Base-by-base conservation (phyloP, 139 green algal genomes). In the Chlorella ohadii region DNA sequence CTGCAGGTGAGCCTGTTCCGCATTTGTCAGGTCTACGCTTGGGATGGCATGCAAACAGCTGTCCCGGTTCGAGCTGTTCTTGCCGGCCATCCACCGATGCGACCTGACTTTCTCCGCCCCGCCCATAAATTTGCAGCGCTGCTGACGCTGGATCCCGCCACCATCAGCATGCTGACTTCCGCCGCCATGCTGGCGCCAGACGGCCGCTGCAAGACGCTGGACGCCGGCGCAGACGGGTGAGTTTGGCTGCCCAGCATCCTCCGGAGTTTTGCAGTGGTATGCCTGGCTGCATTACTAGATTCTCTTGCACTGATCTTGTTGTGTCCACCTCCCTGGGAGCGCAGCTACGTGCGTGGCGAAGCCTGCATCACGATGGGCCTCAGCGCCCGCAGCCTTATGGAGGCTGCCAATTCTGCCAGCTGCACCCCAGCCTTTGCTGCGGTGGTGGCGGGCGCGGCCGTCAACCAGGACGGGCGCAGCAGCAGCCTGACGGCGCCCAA, bases 381-480 rank as follows among this genome's bases (percentile, higher is more conserved):
- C 70, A 87, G 72, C 31, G 56, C 17, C 20, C 33, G 55, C 39
- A 4, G 23, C 31, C 31, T 11, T 15, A n/a, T n/a, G n/a, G 22
- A 31, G 16, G 2, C 13, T 12, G 34, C 68, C 41, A 13, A n/a
- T n/a, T n/a, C n/a, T n/a, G n/a, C 9, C 64, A 70, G 9, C 39
- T 47, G 51, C 91, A 33, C 3, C 25, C 27, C 38, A 0, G 56
- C 23, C 3, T 38, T 41, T 27, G 59, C 36, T 16, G 92, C 90
- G 13, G 6, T 95, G 0, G 56, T 97, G 31, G 20, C 64, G 3
- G 93, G 91, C 7, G 90, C 84, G 20, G 88, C 88, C 2, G 91
- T 98, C 34, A 98, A 98, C 85, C 96, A 98, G 86, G 96, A 99
- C 77, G 96, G 96, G 1, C 88, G 95, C 34, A 96, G 92, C 83